phyloP scores from a whole-genome alignment of 805 yeast species.

The Spathaspora arborariae region DNA sequence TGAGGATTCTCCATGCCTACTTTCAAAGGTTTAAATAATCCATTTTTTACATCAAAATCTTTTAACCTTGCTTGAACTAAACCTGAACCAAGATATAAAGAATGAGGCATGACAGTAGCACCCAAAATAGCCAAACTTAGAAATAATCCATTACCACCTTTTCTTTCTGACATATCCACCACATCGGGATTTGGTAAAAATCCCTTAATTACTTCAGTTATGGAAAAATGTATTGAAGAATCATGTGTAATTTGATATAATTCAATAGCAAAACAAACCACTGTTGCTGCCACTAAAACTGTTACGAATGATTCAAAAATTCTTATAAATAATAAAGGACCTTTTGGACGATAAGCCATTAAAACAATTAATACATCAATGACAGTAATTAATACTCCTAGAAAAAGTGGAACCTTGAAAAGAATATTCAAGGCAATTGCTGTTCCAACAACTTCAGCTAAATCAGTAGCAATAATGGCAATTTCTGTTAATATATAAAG shows the following conservation, averaged over 20 bases:
- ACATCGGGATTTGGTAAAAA: slow-evolving; percentile 45
- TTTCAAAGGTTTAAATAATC: slow-evolving; percentile 22
- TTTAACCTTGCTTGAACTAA: slow-evolving; percentile 42
- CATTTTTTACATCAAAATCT: slow-evolving; percentile 37
- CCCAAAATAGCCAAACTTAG: slow-evolving; percentile 45
- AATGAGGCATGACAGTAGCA: slow-evolving; percentile 47
- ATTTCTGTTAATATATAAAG: slow-evolving; percentile 79
- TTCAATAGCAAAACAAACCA: slow-evolving; percentile 79
- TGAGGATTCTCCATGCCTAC: background rate
- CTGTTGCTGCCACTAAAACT: slow-evolving; percentile 72
- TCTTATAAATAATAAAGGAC: slow-evolving; percentile 73
- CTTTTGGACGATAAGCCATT: slow-evolving; percentile 82
- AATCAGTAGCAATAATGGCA: slow-evolving; percentile 89
- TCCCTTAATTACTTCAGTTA: slow-evolving; percentile 48
- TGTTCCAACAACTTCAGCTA: slow-evolving; percentile 93
- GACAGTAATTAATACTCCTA: slow-evolving; percentile 77
- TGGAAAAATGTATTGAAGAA: slow-evolving; percentile 39
- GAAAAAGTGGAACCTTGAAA: slow-evolving; percentile 65
- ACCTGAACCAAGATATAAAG: slow-evolving; percentile 41
- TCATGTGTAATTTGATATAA: slow-evolving; percentile 61
- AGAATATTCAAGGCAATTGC: slow-evolving; percentile 81
- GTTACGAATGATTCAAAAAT: slow-evolving; percentile 82
- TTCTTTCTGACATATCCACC: slow-evolving; percentile 39
- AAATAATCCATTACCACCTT: slow-evolving; percentile 42
- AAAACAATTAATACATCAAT: slow-evolving; percentile 71